Percentiles rank a stretch among this genome's conserved stretches.
phyloP scores from a whole-genome alignment of 257 asterid species.

The Datura wrightii region DNA sequence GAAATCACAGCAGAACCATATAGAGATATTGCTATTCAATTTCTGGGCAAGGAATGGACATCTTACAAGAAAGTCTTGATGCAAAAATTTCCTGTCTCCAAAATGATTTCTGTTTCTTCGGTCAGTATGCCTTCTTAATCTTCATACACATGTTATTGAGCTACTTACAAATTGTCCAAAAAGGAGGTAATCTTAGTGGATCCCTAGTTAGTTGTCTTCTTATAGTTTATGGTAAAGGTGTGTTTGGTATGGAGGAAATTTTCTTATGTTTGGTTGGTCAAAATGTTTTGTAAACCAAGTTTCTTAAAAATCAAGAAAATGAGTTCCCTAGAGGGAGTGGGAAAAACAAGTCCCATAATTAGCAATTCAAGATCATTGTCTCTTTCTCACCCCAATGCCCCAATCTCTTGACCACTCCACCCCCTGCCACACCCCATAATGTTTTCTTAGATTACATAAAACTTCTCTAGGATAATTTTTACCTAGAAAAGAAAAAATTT shows the following conservation, averaged over 20 bases:
- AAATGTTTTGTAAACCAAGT: neutral
- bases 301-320: neutral
- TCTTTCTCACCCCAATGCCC: neutral
- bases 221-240: neutral
- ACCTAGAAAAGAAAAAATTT: neutral
- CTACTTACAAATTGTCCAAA: neutral
- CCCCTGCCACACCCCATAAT: neutral
- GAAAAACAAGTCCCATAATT: neutral
- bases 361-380: neutral
- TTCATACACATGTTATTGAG: conserved; percentile 22
- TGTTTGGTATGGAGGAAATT: neutral
- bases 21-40: conserved; percentile 38
- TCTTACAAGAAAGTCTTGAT: conserved; percentile 68
- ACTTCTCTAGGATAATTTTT: too few relatives aligned
- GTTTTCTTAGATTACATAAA: neutral
- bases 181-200: conserved; percentile 5
- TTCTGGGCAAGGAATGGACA: conserved; percentile 65
- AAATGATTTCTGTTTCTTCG: conserved; percentile 55
- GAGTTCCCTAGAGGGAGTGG: neutral
- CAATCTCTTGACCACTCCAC: neutral
- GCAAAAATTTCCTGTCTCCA: conserved; percentile 73
- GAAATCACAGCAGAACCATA: conserved; percentile 36
- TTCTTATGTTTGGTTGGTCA: neutral
- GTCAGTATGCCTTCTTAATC: conserved; percentile 40
- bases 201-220: neutral